Base-by-base conservation (phyloP, 495 filamentous ascomycete species). In the Aspergillus egyptiacus region DNA sequence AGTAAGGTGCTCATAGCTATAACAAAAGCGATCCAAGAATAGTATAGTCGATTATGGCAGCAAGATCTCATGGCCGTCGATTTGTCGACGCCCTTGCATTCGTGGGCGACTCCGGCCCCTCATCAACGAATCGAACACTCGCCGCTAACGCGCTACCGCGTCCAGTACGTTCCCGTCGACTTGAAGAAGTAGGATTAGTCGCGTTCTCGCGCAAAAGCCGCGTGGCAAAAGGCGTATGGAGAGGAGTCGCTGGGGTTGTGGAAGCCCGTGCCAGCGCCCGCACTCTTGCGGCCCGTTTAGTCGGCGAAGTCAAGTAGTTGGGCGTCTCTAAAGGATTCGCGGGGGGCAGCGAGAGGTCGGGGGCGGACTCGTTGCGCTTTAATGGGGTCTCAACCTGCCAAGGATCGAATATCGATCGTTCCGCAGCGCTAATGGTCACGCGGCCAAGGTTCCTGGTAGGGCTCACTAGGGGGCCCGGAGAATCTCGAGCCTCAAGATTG, bases 271-370 rank as follows among this genome's bases (percentile, higher is more conserved):
- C 73, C 31, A 80, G 56, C 15, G 69, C 69, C 54, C 67, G 75
- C 10, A 75, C 75, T 23, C 76, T 64, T 25, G 77, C 74, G 22
- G 74, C 72, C 56, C 76, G 66, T 59, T 75, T 81, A 5, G 79
- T 81, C 24, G 80, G 80, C 6, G 80, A 82, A 33, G 62, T 72
- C 43, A 80, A 52, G 57, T 75, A 78, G 35, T 64, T 80, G 14
- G 79, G 78, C 11, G 70, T 73, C n/a, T 61, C 59, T 18, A 80
- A 46, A 4, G 77, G 74, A 11, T 58, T 70, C n/a, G 66, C 58
- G 15, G 65, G 63, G 28, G 57, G 61, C 42, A 52, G 61, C 24
- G 70, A 60, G 2, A 66, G 57, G 14, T 61, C 62, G 31, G 64
- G 54, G 17, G 65, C 66, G 46, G 74, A 66, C 37, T 75, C 64